A percentile compares a stretch with the other conserved stretches of the same genome.
Conservation (phyloP, 2,329 filamentous ascomycete species). For the Colletotrichum somersetense region DNA sequence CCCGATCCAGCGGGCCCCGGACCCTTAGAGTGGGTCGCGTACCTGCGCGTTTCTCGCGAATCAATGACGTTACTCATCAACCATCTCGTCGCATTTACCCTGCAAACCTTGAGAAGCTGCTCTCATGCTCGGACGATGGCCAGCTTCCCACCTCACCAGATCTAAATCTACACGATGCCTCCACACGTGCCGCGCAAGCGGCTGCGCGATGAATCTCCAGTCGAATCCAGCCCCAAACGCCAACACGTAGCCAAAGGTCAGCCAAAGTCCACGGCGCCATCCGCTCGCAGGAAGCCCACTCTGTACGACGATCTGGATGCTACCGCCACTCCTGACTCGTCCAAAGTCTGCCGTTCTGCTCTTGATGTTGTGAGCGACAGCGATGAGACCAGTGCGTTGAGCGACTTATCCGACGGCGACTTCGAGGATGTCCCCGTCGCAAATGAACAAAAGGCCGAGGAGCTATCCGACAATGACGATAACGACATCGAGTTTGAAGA, state of each 20-base stretch:
- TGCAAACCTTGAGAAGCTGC: constrained; percentile 30
- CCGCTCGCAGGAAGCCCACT: constrained; percentile 64
- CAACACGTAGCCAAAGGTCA: constrained; percentile 36
- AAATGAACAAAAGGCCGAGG: constrained; percentile 56
- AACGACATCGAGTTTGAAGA: constrained; percentile 75
- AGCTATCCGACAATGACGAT: constrained; percentile 60
- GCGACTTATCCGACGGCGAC: constrained; percentile 68
- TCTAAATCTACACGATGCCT: constrained; percentile 65
- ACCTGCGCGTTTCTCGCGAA: constrained; percentile 47
- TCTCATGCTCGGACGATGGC: constrained; percentile 15
- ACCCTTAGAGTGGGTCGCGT: constrained; percentile 45
- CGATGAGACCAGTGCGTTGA: constrained; percentile 62
- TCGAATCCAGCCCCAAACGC: constrained; percentile 44
- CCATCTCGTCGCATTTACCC: constrained; percentile 20
- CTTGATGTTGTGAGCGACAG: constrained; percentile 60
- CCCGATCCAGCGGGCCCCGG: constrained; percentile 29
- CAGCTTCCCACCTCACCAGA: constrained; percentile 2
- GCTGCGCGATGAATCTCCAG: constrained; percentile 56
- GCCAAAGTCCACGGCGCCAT: constrained; percentile 9
- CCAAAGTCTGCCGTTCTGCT: constrained; percentile 56
- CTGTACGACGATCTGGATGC: constrained; percentile 73
- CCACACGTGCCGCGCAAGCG: constrained; percentile 77
- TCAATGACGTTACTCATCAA: constrained; percentile 46
- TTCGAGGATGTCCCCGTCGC: constrained; percentile 61
- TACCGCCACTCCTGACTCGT: constrained; percentile 57